Evolutionary conservation across 2,329 filamentous ascomycete species (phyloP).

Genomic region (Aspergillus spinulosporus): DNA sequence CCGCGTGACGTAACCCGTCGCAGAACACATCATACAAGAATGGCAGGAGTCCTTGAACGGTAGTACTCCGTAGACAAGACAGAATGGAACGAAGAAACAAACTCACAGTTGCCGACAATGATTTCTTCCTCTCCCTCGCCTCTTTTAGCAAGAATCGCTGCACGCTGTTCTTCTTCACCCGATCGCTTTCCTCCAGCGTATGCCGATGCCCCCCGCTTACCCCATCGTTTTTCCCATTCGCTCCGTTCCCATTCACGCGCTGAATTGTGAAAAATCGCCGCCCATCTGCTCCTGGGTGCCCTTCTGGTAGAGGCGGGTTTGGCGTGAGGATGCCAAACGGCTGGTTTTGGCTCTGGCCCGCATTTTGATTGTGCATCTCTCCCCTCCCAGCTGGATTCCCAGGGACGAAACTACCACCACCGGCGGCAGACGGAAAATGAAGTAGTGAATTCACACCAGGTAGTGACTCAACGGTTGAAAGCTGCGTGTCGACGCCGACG

Average conservation of each 20-base stretch:
- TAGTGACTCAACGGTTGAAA: conserved; percentile 25
- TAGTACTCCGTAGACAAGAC: too few relatives aligned
- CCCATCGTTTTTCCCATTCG: conserved; percentile 69
- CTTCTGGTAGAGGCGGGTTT: conserved; percentile 41
- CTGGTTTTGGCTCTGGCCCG: conserved; percentile 19
- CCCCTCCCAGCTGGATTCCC: neutral
- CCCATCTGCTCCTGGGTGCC: conserved; percentile 51
- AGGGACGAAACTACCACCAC: neutral
- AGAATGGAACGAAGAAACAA: conserved; percentile 1
- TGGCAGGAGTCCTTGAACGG: too few relatives aligned
- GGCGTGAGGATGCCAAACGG: conserved; percentile 49
- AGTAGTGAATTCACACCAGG: conserved; percentile 29
- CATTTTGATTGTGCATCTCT: neutral
- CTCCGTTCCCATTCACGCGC: conserved; percentile 73
- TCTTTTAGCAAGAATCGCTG: conserved; percentile 64
- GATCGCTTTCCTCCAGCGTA: conserved; percentile 69
- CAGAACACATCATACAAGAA: neutral
- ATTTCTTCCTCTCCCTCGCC: conserved; percentile 66
- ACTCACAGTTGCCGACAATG: conserved; percentile 47
- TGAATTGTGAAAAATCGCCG: conserved; percentile 72
- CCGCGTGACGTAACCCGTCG: conserved; percentile 18
- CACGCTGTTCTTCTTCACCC: conserved; percentile 79
- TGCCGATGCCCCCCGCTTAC: conserved; percentile 74
- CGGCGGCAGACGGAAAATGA: conserved; percentile 9
- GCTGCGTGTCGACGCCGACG: conserved; percentile 27